Conservation (phyloP, 768 basidiomycete genomes). For the Boletus reticulatus region DNA sequence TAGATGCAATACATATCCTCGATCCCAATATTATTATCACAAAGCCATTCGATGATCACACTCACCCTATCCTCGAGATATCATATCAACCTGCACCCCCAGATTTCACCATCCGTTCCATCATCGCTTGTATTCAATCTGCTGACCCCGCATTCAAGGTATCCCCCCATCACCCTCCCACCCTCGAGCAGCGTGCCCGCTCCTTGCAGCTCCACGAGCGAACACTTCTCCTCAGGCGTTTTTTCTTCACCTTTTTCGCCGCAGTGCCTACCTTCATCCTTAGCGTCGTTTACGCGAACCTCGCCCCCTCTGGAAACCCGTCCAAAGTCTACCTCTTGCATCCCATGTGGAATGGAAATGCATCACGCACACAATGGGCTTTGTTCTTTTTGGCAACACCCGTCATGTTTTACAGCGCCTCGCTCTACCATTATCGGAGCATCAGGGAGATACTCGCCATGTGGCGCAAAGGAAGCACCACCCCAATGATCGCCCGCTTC, state of each 20-base stretch:
- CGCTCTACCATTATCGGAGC: constrained; percentile 52
- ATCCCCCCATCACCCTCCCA: constrained; percentile 47
- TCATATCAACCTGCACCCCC: constrained; percentile 53
- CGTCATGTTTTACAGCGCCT: constrained; percentile 67
- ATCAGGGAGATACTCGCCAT: constrained; percentile 53
- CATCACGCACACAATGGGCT: constrained; percentile 58
- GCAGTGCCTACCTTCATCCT: constrained; percentile 83
- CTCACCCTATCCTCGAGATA: constrained; percentile 45
- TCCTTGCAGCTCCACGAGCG: constrained; percentile 60
- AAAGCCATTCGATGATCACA: constrained; percentile 38
- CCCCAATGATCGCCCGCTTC: constrained; percentile 55
- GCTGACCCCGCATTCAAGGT: constrained; percentile 44
- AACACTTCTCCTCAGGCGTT: constrained; percentile 47
- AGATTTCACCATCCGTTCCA: constrained; percentile 61
- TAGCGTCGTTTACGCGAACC: constrained; percentile 71
- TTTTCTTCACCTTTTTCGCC: constrained; percentile 54
- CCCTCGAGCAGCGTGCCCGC: constrained; percentile 59
- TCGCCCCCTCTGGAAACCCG: constrained; percentile 48
- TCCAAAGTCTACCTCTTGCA: constrained; percentile 51
- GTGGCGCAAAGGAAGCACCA: constrained; percentile 56
- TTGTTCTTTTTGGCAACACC: constrained; percentile 67
- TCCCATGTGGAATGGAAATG: constrained; percentile 64
- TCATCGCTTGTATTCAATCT: constrained; percentile 46
- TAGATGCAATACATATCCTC: constrained; percentile 32
- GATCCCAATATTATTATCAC: constrained; percentile 39